Evolutionary conservation across 306 rosid genomes (phyloP), one percentile per base, ranked within the genome.

Genomic region (Fagus sylvatica): DNA sequence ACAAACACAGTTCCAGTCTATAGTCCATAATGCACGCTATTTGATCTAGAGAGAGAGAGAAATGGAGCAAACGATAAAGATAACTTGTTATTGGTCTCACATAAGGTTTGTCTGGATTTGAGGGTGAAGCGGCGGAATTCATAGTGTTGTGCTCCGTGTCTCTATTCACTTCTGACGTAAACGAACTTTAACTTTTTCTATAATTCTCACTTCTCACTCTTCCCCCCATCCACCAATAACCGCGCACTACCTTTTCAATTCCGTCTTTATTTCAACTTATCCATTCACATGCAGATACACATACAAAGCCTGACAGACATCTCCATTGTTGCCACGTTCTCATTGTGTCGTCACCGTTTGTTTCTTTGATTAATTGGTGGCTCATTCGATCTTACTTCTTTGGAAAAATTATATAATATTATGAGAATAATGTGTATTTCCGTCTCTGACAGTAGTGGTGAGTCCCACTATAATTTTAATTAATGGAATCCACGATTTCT

Each of bases 91-190:
- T 22, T 22, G 28, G 28, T 22, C 28, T 22, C 28, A 22, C 28
- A 22, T 22, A 22, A 22, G 75, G n/a, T 72, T 85, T 78, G 74
- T 78, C 68, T 53, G 79, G 84, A 85, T 81, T 85, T 68, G 78
- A 48, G 42, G 82, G 61, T 53, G 74, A 85, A 82, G 84, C 88
- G 90, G 88, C 74, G 68, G 75, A 54, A 5, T 64, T 78, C 84
- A 49, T 11, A 71, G 36, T 33, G 69, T 39, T 74, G 73, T 61
- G 76, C 78, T 68, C 75, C 80, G 85, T 73, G 76, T 72, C 82
- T 7, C 82, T 22, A 72, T 68, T 82, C 84, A 78, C 3, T 32
- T 48, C 55, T 86, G 85, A 83, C 76, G 80, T 72, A 68, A 19
- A 22, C 71, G 39, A 2, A 46, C 53, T 65, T 36, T 1, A 37